phyloP scores from a whole-genome alignment of 139 green algal species.

The Chlamydomonas schloesseri region DNA sequence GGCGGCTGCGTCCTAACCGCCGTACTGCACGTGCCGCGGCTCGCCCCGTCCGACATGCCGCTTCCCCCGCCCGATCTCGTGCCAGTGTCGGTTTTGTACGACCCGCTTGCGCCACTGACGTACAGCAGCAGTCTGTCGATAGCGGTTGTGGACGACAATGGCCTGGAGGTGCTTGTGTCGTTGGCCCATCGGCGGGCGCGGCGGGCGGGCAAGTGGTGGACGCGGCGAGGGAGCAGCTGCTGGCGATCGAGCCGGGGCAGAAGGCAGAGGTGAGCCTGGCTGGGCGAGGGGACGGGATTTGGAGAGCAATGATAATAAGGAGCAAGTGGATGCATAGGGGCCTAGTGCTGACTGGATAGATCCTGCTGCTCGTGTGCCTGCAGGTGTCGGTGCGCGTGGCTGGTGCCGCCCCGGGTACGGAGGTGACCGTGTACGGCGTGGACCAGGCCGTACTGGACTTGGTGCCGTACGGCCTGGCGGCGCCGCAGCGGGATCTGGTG shows the following conservation, averaged over 20 bases:
- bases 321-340: too few relatives aligned
- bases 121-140: neutral
- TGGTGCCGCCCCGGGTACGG: neutral
- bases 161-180: slow-evolving; percentile 19
- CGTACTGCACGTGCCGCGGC: slow-evolving; percentile 43
- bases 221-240: neutral
- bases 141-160: slow-evolving; percentile 2
- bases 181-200: neutral
- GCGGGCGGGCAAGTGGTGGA: neutral
- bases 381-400: neutral
- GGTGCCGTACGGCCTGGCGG: slow-evolving; percentile 58
- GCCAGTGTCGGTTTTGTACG: slow-evolving; percentile 35
- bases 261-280: slow-evolving; percentile 4
- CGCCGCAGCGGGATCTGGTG: neutral
- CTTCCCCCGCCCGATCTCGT: neutral
- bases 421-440: slow-evolving; percentile 66
- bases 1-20: slow-evolving; percentile 44
- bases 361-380: too few relatives aligned
- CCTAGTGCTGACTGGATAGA: too few relatives aligned
- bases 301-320: too few relatives aligned
- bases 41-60: neutral
- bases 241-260: slow-evolving; percentile 3
- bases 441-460: slow-evolving; percentile 71
- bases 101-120: slow-evolving; percentile 34
- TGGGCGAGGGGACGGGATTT: too few relatives aligned